Conservation (phyloP, 345 rosid species). For the Conringia planisiliqua region DNA sequence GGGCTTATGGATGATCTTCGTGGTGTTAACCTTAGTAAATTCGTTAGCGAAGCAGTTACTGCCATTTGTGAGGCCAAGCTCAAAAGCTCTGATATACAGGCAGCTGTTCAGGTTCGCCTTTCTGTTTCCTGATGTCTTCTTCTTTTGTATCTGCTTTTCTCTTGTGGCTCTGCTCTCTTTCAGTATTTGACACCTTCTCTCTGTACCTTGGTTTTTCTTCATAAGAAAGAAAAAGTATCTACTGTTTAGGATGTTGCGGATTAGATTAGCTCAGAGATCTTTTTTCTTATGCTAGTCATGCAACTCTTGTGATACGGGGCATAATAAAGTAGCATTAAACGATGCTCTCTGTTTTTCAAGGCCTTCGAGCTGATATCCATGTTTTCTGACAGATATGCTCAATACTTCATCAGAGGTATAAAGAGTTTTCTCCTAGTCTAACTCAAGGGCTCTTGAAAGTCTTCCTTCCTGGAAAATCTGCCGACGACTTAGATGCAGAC, state of each 20-base stretch:
- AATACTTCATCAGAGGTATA: constrained; percentile 95
- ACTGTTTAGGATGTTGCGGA: background rate
- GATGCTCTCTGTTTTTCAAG: background rate
- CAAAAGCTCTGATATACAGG: constrained; percentile 85
- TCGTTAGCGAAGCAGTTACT: constrained; percentile 92
- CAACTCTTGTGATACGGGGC: background rate
- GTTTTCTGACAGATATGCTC: constrained; percentile 74
- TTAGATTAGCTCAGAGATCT: background rate
- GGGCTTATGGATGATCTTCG: constrained; percentile 87
- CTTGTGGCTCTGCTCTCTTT: background rate
- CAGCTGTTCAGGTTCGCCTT: constrained; percentile 79
- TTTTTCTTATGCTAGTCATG: background rate
- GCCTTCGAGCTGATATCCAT: constrained; percentile 15
- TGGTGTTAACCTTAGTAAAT: constrained; percentile 81
- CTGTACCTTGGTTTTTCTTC: background rate
- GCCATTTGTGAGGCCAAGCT: constrained; percentile 97
- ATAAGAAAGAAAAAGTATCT: background rate
- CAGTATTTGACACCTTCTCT: background rate
- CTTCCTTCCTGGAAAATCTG: constrained; percentile 91
- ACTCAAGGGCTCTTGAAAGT: constrained; percentile 83
- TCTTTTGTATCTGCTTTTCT: background rate
- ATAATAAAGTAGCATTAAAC: background rate
- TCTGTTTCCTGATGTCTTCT: background rate
- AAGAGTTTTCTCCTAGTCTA: constrained; percentile 86
- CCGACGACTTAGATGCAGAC: constrained; percentile 83